Base-by-base conservation (phyloP, 2,329 filamentous ascomycete species). In the Pyricularia grisea region DNA sequence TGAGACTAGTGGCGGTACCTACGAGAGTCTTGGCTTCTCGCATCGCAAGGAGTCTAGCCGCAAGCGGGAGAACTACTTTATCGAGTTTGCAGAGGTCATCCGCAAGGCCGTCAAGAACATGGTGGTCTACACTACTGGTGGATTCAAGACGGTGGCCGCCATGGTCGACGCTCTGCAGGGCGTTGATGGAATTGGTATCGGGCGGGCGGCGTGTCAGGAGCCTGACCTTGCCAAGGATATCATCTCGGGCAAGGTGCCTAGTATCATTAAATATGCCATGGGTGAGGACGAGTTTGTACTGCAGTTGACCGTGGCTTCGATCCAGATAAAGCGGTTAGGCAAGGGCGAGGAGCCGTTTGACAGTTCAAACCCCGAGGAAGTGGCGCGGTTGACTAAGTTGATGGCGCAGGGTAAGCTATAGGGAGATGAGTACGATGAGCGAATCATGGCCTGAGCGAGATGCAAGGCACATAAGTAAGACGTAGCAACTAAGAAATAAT, bases 111-210 rank as follows among this genome's bases (percentile, higher is more conserved):
- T 82, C 12, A 67, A 68, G 60, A 82, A 84, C 75, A 89, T 86
- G 0, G 86, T 82, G 74, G 81, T 79, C 0, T 89, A 87, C 72
- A 78, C 89, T 58, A 88, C 86, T 0, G 87, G 87, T 30, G 87
- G 87, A 0, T 78, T 90, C 71, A 81, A 83, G 68, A 84, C 83
- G 0, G 82, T 80, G 0, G 78, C 77, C 25, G 88, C 82, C 2
- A 89, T 90, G 87, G 82, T 85, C 17, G 77, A 80, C n/a, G 87
- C 85, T 0, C 78, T 90, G 2, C 73, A 84, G 2, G 81, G 81
- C 0, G 84, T 90, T 3, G 83, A 90, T 72, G 87, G 88, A 25
- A 79, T 90, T 10, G 88, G 88, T 0, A 77, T 90, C 25, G 88
- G 70, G 1, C 72, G 79, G 2, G 79, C 80, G 0, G 72, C 74